A percentile compares a stretch with the other conserved stretches of the same genome.
Conservation (phyloP, 495 filamentous ascomycete species). For the Hypoxylon trugodes region DNA sequence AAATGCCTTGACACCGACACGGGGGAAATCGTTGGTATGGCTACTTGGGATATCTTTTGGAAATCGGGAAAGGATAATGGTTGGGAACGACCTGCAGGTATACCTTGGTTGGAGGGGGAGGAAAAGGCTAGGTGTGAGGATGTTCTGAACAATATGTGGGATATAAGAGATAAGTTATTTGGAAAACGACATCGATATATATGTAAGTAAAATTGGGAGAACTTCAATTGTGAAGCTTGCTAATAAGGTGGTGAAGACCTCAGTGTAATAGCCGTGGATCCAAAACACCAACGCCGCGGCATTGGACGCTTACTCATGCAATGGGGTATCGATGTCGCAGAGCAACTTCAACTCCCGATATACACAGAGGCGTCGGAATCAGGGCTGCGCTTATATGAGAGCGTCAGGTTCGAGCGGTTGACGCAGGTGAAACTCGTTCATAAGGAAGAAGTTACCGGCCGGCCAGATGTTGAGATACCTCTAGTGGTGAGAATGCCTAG, state of each 20-base stretch:
- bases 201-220: slow-evolving; percentile 40
- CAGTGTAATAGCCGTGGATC: slow-evolving; percentile 45
- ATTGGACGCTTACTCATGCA: slow-evolving; percentile 49
- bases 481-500: slow-evolving; percentile 33
- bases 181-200: slow-evolving; percentile 37
- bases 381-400: slow-evolving; percentile 50
- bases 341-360: slow-evolving; percentile 49
- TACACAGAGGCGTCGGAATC: slow-evolving; percentile 54
- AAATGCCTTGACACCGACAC: slow-evolving; percentile 50
- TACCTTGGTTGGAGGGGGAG: slow-evolving; percentile 46
- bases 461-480: slow-evolving; percentile 29
- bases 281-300: slow-evolving; percentile 51
- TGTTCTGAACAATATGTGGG: slow-evolving; percentile 42
- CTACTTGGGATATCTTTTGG: slow-evolving; percentile 44
- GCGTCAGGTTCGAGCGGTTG: slow-evolving; percentile 35
- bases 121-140: slow-evolving; percentile 43
- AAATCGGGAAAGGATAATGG: slow-evolving; percentile 24
- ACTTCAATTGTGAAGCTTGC: neutral
- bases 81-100: slow-evolving; percentile 34
- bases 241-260: slow-evolving; percentile 41
- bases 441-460: slow-evolving; percentile 33
- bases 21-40: slow-evolving; percentile 49
- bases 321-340: slow-evolving; percentile 56
- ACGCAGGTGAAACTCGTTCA: slow-evolving; percentile 32
- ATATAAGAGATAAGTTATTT: slow-evolving; percentile 44